Conservation (phyloP, 2,329 filamentous ascomycete species). For the Cladosporium colombiae region DNA sequence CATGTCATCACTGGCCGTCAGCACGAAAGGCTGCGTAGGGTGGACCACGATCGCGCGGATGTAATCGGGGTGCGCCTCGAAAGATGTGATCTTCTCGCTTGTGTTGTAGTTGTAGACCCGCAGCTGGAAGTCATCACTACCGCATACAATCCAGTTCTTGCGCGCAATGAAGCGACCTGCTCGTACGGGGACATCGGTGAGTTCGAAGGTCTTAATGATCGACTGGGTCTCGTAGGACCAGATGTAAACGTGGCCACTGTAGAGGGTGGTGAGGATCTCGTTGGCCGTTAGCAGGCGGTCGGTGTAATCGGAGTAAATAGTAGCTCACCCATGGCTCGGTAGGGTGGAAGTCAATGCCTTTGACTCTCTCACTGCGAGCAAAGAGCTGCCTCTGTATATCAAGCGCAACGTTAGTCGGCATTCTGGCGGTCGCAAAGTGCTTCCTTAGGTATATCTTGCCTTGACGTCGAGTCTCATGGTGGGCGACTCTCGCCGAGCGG, state of each 20-base stretch:
- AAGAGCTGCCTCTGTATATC: slow-evolving; percentile 71
- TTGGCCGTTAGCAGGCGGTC: slow-evolving; percentile 29
- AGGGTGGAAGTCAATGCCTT: slow-evolving; percentile 95
- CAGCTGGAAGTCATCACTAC: slow-evolving; percentile 85
- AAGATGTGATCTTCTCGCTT: slow-evolving; percentile 94
- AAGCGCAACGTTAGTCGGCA: slow-evolving; percentile 44
- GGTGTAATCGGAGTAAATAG: slow-evolving; percentile 9
- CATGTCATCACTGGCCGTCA: slow-evolving; percentile 98
- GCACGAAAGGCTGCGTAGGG: slow-evolving; percentile 89
- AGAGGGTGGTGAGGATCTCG: slow-evolving; percentile 81
- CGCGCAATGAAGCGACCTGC: slow-evolving; percentile 94
- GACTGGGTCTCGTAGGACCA: slow-evolving; percentile 98
- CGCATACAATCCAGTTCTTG: slow-evolving; percentile 83
- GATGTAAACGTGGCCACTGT: slow-evolving; percentile 98
- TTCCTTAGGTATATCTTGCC: slow-evolving; percentile 42
- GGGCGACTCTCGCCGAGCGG: slow-evolving; percentile 21
- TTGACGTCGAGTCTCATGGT: slow-evolving; percentile 62
- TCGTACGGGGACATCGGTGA: slow-evolving; percentile 96
- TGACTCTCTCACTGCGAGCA: slow-evolving; percentile 91
- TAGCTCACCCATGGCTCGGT: slow-evolving; percentile 84
- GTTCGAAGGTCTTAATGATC: slow-evolving; percentile 97
- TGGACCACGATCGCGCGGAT: slow-evolving; percentile 96
- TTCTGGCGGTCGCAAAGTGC: slow-evolving; percentile 18
- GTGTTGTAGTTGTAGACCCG: slow-evolving; percentile 99
- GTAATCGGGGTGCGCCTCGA: slow-evolving; percentile 97